A percentile compares a stretch with the other conserved stretches of the same genome.
Evolutionary conservation across 148 eudicot species (phyloP).

Genomic region (Spergularia marina): DNA sequence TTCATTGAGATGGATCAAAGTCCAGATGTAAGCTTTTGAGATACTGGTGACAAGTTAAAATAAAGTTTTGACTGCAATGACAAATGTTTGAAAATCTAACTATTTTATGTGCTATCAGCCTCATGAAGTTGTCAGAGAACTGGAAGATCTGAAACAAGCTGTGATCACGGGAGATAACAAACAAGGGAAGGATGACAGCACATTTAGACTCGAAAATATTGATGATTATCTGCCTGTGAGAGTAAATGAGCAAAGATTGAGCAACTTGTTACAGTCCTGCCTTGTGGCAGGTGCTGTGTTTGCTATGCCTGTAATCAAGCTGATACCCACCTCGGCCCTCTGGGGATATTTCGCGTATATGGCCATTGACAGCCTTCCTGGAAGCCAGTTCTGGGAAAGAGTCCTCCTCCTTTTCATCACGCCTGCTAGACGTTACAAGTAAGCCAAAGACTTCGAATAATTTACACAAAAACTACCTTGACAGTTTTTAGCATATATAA

Average conservation of each 20-base stretch:
- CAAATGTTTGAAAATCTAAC: neutral
- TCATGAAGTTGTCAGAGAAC: slow-evolving; percentile 36
- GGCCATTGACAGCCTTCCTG: slow-evolving; percentile 85
- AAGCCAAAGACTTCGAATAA: slow-evolving; percentile 18
- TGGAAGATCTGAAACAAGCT: slow-evolving; percentile 54
- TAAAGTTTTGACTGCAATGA: neutral
- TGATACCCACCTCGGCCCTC: slow-evolving; percentile 76
- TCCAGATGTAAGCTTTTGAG: slow-evolving; percentile 38
- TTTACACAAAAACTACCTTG: neutral
- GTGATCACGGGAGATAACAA: slow-evolving; percentile 49
- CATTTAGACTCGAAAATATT: slow-evolving; percentile 58
- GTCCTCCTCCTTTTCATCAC: slow-evolving; percentile 63
- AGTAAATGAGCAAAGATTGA: slow-evolving; percentile 81
- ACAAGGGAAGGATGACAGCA: slow-evolving; percentile 31
- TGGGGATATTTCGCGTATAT: slow-evolving; percentile 94
- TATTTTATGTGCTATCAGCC: slow-evolving; percentile 22
- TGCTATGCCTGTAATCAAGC: slow-evolving; percentile 69
- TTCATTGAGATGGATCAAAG: slow-evolving; percentile 52
- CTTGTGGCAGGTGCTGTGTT: slow-evolving; percentile 53
- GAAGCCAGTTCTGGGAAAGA: slow-evolving; percentile 88
- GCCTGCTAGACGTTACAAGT: slow-evolving; percentile 68
- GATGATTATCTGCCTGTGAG: slow-evolving; percentile 74
- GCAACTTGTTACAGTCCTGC: slow-evolving; percentile 69
- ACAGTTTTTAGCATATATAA: neutral
- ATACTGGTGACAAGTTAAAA: neutral